A percentile compares a stretch with the other conserved stretches of the same genome.
phyloP scores from a whole-genome alignment of 2,329 filamentous ascomycete species.

The Trichothecium sympodiale region DNA sequence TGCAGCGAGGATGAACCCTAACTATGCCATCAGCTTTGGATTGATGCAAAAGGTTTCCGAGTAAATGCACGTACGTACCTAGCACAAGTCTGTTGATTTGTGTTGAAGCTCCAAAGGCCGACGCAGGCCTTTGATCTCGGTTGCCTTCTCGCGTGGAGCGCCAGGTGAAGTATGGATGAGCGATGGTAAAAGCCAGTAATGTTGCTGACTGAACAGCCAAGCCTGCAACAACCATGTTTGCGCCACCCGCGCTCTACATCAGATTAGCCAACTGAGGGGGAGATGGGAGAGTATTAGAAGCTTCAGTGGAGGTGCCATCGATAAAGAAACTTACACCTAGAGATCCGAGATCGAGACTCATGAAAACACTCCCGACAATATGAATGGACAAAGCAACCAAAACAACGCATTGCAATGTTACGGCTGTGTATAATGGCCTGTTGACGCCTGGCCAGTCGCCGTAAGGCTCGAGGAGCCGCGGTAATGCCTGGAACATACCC shows the following conservation, averaged over 20 bases:
- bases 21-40: slow-evolving; percentile 21
- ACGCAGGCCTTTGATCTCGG: too few species aligned
- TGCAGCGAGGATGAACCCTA: slow-evolving; percentile 11
- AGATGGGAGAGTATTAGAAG: too few species aligned
- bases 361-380: slow-evolving; percentile 28
- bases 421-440: slow-evolving; percentile 20
- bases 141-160: slow-evolving; percentile 15
- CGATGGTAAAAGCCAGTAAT: slow-evolving; percentile 10
- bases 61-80: too few species aligned
- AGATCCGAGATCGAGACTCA: slow-evolving; percentile 20
- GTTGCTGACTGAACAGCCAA: slow-evolving; percentile 26
- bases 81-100: too few species aligned
- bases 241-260: slow-evolving; percentile 19
- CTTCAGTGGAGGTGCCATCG: too few species aligned
- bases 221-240: slow-evolving; percentile 30
- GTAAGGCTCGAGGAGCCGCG: slow-evolving; percentile 35
- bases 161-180: slow-evolving; percentile 26
- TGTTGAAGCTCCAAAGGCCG: too few species aligned
- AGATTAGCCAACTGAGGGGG: slow-evolving; percentile 7
- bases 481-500: slow-evolving; percentile 32
- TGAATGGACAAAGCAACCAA: slow-evolving; percentile 24
- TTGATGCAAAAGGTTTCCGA: slow-evolving; percentile 14
- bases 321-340: slow-evolving; percentile 27
- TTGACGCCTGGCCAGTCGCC: slow-evolving; percentile 28
- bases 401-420: slow-evolving; percentile 22